These are phyloP conservation scores for Venturia oleaginea DNA, from an alignment of 2,329 filamentous ascomycete species.

Conservation along the genomic window DNA sequence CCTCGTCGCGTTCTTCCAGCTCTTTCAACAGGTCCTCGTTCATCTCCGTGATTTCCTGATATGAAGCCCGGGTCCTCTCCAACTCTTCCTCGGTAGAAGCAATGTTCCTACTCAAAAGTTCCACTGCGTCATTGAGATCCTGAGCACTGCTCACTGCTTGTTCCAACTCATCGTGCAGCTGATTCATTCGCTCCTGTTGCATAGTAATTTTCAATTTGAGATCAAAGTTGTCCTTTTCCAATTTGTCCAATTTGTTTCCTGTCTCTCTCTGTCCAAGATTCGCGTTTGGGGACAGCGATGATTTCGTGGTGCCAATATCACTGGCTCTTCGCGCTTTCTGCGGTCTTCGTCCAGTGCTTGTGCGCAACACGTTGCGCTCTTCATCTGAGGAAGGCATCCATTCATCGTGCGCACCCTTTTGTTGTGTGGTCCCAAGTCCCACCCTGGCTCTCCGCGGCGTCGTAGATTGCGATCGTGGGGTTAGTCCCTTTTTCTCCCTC, in stretches of 20 bases:
- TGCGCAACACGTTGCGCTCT: neutral
- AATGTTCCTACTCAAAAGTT: constrained; percentile 1
- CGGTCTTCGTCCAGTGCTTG: neutral
- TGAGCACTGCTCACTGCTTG: neutral
- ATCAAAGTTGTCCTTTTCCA: constrained; percentile 15
- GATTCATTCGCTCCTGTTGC: constrained; percentile 9
- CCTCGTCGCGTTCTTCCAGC: constrained; percentile 11
- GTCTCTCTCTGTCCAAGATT: constrained; percentile 12
- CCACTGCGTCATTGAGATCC: constrained; percentile 2
- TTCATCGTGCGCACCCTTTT: constrained; percentile 9
- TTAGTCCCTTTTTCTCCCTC: constrained; percentile 14
- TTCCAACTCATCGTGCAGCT: constrained; percentile 12
- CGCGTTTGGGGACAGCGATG: neutral
- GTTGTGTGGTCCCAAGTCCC: neutral
- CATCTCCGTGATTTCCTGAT: constrained; percentile 11
- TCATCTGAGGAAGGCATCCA: constrained; percentile 13
- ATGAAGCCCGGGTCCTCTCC: constrained; percentile 6
- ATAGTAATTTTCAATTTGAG: constrained; percentile 13
- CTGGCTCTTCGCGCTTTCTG: constrained; percentile 10
- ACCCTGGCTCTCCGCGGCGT: constrained; percentile 8
- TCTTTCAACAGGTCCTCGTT: constrained; percentile 14
- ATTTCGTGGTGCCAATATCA: constrained; percentile 6
- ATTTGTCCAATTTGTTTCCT: constrained; percentile 11
- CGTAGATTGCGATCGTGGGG: constrained; percentile 11
- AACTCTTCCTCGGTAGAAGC: constrained; percentile 8